Percentiles rank a stretch among this genome's conserved stretches.
Conservation (phyloP, 257 asterid genomes). For the Craterostigma plantagineum region DNA sequence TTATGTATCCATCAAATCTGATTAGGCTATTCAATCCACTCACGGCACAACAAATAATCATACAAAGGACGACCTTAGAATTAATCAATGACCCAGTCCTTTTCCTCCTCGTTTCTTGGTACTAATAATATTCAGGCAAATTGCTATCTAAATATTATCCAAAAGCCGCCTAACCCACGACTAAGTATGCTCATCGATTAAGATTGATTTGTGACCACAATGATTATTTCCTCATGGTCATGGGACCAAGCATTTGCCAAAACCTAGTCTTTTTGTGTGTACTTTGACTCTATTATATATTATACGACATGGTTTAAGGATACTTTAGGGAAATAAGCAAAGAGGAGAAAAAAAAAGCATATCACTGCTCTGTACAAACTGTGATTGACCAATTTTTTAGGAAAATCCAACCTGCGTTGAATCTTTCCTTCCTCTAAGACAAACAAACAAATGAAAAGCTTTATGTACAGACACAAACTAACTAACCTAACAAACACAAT, state of each 20-base stretch:
- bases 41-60: conserved; percentile 16
- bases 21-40: conserved; percentile 19
- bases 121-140: too few relatives aligned
- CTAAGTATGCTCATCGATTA: conserved; percentile 10
- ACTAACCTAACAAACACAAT: too few relatives aligned
- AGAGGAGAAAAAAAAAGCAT: too few relatives aligned
- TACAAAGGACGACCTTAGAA: conserved; percentile 6
- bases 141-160: too few relatives aligned
- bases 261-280: too few relatives aligned
- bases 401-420: conserved; percentile 16
- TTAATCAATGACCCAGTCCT: conserved; percentile 15
- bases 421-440: conserved; percentile 3
- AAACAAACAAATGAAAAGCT: conserved; percentile 2
- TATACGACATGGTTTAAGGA: too few relatives aligned
- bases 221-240: background rate
- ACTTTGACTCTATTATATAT: too few relatives aligned
- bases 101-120: conserved; percentile 5
- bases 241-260: too few relatives aligned
- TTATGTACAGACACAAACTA: conserved; percentile 9
- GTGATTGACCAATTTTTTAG: background rate
- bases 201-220: conserved; percentile 5
- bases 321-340: too few relatives aligned
- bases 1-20: conserved; percentile 1
- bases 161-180: background rate
- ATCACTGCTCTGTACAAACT: too few relatives aligned